Base-by-base conservation (phyloP, 371 early-diverging fungal genomes). In the Batrachochytrium dendrobatidis region DNA sequence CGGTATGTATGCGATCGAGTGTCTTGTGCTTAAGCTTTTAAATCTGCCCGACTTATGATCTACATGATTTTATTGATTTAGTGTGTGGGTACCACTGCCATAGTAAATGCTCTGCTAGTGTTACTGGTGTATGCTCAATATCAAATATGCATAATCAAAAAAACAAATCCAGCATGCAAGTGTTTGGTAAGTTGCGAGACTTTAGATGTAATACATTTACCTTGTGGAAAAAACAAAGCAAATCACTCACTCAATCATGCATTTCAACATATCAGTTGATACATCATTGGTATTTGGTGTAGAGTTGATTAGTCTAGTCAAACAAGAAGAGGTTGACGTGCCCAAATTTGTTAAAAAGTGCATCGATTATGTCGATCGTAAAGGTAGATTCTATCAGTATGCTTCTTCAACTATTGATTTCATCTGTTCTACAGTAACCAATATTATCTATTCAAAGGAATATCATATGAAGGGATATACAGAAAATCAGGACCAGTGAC, bases 381-480 rank as follows among this genome's bases (percentile, higher is more conserved):
- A 62, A 55, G 66, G 65, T 58, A 34, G 0, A n/a, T 32, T 10
- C 12, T 51, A 17, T n/a, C 17, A 56, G 46, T 55, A 50, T 50
- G 51, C 51, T 17, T 17, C 17, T 50, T 50, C 26, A 20, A 15
- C 24, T 12, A 15, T 12, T 15, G 51, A 15, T 39, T 39, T 39
- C n/a, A 17, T 39, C 43, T 39, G 43, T 39, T 39, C n/a, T 17
- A n/a, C n/a, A 39, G n/a, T 39, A n/a, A 17, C 43, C 43, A 39
- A n/a, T n/a, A n/a, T n/a, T 24, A 1, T 12, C 35, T 28, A 24
- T 39, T n/a, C 18, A 24, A 34, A 68, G 92, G 89, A 2, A 75
- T 92, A 79, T 76, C 81, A n/a, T 79, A 82, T 59, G 94, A 92
- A 72, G 95, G 95, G 22, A 89, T 95, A 29, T 95, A 95, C 66